A percentile compares a stretch with the other conserved stretches of the same genome.
Evolutionary conservation across 768 basidiomycete species (phyloP).

Genomic region (Lentinula sp.): DNA sequence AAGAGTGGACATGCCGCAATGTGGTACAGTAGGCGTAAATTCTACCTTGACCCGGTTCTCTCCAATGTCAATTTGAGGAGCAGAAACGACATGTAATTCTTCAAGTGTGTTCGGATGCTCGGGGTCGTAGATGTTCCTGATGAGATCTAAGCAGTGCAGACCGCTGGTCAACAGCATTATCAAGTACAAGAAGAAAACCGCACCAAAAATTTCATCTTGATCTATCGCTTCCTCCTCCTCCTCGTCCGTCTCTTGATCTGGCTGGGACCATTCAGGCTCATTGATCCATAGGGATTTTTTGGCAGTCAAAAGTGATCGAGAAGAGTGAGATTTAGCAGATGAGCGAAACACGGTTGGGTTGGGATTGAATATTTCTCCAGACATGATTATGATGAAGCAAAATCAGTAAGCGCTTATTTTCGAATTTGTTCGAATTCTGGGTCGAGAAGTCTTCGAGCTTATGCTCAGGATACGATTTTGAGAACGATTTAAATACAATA

Average conservation of each 20-base stretch:
- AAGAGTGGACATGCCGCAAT: constrained; percentile 95
- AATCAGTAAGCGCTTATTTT: background rate
- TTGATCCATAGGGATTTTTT: constrained; percentile 60
- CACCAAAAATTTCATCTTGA: constrained; percentile 90
- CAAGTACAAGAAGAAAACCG: constrained; percentile 7
- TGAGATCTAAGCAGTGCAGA: constrained; percentile 61
- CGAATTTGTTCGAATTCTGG: background rate
- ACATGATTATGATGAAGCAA: constrained; percentile 26
- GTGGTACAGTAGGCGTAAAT: constrained; percentile 96
- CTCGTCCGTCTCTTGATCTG: constrained; percentile 27
- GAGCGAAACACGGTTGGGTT: constrained; percentile 79
- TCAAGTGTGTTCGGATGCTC: constrained; percentile 94
- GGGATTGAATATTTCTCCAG: constrained; percentile 71
- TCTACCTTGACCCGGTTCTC: constrained; percentile 77
- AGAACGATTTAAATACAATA: background rate
- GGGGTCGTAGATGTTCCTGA: constrained; percentile 89
- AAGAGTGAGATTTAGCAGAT: constrained; percentile 36
- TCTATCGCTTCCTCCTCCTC: constrained; percentile 73
- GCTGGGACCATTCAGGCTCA: constrained; percentile 34
- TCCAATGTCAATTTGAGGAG: constrained; percentile 63
- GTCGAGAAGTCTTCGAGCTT: background rate
- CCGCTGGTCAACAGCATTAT: background rate
- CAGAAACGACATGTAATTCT: constrained; percentile 91
- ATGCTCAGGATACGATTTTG: background rate
- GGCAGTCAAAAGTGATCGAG: constrained; percentile 32